These are phyloP conservation scores for Xylariaceae sp. DNA, from an alignment of 2,329 filamentous ascomycete genomes.

Conservation along the genomic window DNA sequence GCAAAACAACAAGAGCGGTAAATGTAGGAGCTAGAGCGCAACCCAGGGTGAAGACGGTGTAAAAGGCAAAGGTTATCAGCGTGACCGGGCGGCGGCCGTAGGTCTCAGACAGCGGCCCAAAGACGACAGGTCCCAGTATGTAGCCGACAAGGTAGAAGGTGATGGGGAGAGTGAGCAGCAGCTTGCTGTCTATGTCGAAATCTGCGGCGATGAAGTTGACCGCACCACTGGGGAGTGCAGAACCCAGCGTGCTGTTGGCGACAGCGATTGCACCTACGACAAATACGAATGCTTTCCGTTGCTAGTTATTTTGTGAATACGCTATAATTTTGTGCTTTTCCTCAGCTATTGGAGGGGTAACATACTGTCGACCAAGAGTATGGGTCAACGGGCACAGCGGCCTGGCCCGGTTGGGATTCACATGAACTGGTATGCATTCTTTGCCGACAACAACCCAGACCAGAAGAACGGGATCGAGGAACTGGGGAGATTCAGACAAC, in stretches of 20 bases:
- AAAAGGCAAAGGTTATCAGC: slow-evolving; percentile 41
- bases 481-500: no score
- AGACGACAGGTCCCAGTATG: not conserved
- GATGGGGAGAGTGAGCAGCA: slow-evolving; percentile 10
- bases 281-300: no score
- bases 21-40: slow-evolving; percentile 34
- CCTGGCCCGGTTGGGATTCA: no score
- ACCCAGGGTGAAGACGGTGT: slow-evolving; percentile 3
- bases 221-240: slow-evolving; percentile 22
- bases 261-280: no score
- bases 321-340: no score
- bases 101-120: not conserved
- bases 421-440: no score
- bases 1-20: slow-evolving; percentile 43
- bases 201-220: slow-evolving; percentile 1
- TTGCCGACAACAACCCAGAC: no score
- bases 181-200: slow-evolving; percentile 12
- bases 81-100: slow-evolving; percentile 44
- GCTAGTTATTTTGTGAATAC: no score
- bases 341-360: no score
- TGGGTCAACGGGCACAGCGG: no score
- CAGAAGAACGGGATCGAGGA: no score
- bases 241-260: slow-evolving; percentile 15
- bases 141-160: slow-evolving; percentile 26
- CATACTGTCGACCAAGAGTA: no score